Conservation (phyloP, 1,284 basidiomycete genomes). For the Kwoniella shivajii region DNA sequence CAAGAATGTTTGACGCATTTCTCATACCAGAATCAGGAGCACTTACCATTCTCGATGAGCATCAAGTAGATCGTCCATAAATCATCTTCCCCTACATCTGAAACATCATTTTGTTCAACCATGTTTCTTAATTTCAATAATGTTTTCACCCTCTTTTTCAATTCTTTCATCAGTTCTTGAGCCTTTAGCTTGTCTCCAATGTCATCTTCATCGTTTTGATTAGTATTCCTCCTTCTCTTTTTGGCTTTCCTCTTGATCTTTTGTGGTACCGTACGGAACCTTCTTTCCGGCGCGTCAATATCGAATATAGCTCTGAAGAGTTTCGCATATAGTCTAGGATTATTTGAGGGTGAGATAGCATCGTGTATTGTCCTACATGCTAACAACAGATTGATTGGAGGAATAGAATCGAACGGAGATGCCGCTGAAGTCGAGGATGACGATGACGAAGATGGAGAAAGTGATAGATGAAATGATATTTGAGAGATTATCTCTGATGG, state of each 20-base stretch:
- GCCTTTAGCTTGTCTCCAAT: slow-evolving; percentile 22
- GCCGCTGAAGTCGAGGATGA: background rate
- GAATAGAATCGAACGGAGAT: slow-evolving; percentile 20
- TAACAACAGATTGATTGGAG: slow-evolving; percentile 58
- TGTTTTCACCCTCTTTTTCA: slow-evolving; percentile 37
- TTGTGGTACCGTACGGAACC: slow-evolving; percentile 51
- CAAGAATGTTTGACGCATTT: too few species aligned
- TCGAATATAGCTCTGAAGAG: slow-evolving; percentile 69
- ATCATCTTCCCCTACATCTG: slow-evolving; percentile 47
- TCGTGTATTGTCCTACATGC: slow-evolving; percentile 58
- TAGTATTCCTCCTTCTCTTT: slow-evolving; percentile 1
- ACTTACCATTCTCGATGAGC: slow-evolving; percentile 65
- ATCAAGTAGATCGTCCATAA: slow-evolving; percentile 66
- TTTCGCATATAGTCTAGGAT: slow-evolving; percentile 63
- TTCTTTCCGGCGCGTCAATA: slow-evolving; percentile 59
- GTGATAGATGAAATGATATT: slow-evolving; percentile 60
- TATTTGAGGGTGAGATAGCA: slow-evolving; percentile 55
- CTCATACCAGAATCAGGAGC: background rate
- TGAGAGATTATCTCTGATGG: slow-evolving; percentile 66
- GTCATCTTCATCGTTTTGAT: background rate
- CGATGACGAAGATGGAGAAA: slow-evolving; percentile 40
- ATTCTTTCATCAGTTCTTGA: slow-evolving; percentile 35
- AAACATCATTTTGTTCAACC: slow-evolving; percentile 29
- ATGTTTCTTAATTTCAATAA: slow-evolving; percentile 34
- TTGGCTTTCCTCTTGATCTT: background rate